These are phyloP conservation scores for Rhododendron kiyosumense DNA, from an alignment of 148 eudicot species.

Conservation along the genomic window DNA sequence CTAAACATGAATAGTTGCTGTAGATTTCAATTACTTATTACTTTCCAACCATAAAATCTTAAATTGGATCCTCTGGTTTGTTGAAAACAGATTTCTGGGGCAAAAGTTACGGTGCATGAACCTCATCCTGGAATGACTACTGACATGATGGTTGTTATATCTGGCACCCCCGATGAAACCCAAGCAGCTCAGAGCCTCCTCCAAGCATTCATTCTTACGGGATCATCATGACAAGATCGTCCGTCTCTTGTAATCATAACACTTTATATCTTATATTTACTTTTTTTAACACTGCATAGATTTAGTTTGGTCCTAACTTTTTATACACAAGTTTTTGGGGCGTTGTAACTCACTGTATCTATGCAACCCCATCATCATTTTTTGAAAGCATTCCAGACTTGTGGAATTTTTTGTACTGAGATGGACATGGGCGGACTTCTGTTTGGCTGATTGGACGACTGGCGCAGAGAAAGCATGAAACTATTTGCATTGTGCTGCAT, in stretches of 20 bases:
- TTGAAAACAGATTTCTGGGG: slow-evolving; percentile 70
- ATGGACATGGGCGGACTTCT: neutral
- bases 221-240: slow-evolving; percentile 30
- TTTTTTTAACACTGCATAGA: neutral
- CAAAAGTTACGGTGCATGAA: slow-evolving; percentile 61
- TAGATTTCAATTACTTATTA: neutral
- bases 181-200: slow-evolving; percentile 90
- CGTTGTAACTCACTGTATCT: neutral
- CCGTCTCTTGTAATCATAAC: neutral
- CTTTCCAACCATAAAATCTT: neutral
- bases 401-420: neutral
- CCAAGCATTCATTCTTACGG: slow-evolving; percentile 70
- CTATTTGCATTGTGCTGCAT: neutral
- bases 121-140: slow-evolving; percentile 38
- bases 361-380: neutral
- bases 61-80: slow-evolving; percentile 3
- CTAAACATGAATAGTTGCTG: neutral
- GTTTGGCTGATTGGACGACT: neutral
- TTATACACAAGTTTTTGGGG: neutral
- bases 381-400: neutral
- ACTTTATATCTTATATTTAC: neutral
- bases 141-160: slow-evolving; percentile 52
- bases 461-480: neutral
- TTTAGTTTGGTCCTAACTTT: neutral
- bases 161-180: slow-evolving; percentile 77